Base-by-base conservation (phyloP, 352 stramenopile species). In the Phytopythium helicoides region DNA sequence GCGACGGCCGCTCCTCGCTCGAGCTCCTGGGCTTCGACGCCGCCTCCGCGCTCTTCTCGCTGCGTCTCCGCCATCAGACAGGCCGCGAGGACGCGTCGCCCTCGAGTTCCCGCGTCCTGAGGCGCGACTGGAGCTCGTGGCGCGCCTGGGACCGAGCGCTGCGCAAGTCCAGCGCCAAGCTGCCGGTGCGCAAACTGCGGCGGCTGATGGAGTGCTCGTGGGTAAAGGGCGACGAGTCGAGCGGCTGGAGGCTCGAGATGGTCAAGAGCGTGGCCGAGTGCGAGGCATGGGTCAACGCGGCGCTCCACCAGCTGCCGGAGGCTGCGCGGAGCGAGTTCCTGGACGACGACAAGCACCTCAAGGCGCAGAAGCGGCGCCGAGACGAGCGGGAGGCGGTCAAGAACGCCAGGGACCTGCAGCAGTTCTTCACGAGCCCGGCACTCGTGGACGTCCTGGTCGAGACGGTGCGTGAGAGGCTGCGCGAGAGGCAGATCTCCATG, bases 371-470 rank as follows among this genome's bases (percentile, higher is more conserved):
- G 36, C 58, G 73, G 46, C 64, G 58, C 15, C 22, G 56, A 35
- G 46, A 56, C 49, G 50, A 40, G 1, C 56, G 54, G 15, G 52
- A 61, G 1, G 56, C 68, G 1, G 66, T 45, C 1, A 71, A 87
- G 44, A 56, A 65, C 12, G 82, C 79, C 2, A 71, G 70, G 52
- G 68, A 80, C 15, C 34, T 89, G 42, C 80, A 89, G 64, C 80
- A 92, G 41, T 92, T 86, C 49, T 90, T 92, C 52, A 89, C 75
- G 25, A 81, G 60, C 16, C 33, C 38, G 11, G 53, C 71, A 11
- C 56, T 88, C 8, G 63, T 90, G 6, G 47, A 76, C 14, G 15
- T 71, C 3, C 64, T 86, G 18, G 34, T 89, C 8, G 25, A 51
- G 19, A 48, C 22, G 28, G 58, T 85, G 31, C 42, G 60, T 2